Evolutionary conservation across 768 basidiomycete species (phyloP).

Genomic region (Leccinum subtestaceum): DNA sequence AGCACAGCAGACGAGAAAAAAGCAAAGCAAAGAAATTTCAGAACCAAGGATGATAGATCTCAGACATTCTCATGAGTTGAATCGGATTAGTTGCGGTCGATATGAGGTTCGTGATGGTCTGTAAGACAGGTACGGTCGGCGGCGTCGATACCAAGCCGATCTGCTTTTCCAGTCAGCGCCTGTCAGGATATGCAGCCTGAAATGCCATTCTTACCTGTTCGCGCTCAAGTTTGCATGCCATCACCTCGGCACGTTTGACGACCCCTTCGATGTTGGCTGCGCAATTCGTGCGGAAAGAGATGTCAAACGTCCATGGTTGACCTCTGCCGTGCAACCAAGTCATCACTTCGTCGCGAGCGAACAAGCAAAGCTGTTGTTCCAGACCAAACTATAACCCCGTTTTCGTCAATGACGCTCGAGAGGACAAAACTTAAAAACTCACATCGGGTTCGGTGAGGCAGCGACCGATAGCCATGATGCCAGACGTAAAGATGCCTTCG

Average conservation of each 20-base stretch:
- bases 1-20: neutral
- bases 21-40: constrained; percentile 27
- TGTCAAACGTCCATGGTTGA: constrained; percentile 57
- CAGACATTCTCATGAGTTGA: constrained; percentile 81
- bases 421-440: constrained; percentile 15
- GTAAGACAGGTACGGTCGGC: constrained; percentile 53
- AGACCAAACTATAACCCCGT: constrained; percentile 67
- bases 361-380: constrained; percentile 88
- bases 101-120: constrained; percentile 80
- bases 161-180: constrained; percentile 12
- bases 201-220: constrained; percentile 55
- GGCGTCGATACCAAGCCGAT: constrained; percentile 22
- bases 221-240: constrained; percentile 85
- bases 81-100: constrained; percentile 84
- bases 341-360: constrained; percentile 89
- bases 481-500: constrained; percentile 84
- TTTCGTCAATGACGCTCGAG: neutral
- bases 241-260: constrained; percentile 74
- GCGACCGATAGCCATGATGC: constrained; percentile 88
- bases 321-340: constrained; percentile 64
- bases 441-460: constrained; percentile 92
- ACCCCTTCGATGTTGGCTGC: constrained; percentile 64
- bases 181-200: neutral
- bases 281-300: constrained; percentile 54
- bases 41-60: constrained; percentile 86